Evolutionary conservation across 345 rosid genomes (phyloP).

Genomic region (Cardamine occulta): DNA sequence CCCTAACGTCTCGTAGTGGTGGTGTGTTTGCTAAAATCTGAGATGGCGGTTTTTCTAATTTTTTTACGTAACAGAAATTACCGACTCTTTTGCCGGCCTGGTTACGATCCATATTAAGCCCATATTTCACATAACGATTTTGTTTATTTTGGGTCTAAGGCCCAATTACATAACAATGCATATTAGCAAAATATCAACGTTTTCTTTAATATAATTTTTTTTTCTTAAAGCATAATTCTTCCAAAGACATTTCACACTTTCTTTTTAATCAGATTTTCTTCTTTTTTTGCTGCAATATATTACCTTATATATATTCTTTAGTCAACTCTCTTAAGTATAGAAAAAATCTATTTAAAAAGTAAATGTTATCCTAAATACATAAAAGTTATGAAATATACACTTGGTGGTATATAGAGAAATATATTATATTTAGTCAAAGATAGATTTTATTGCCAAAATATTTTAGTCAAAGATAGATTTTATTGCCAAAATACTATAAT

Average conservation of each 20-base stretch:
- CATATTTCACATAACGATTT: background rate
- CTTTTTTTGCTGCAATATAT: background rate
- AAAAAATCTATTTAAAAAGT: background rate
- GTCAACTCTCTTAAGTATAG: background rate
- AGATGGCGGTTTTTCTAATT: conserved; percentile 20
- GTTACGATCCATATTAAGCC: conserved; percentile 21
- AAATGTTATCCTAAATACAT: background rate
- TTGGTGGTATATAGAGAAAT: background rate
- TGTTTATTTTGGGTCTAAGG: conserved; percentile 1
- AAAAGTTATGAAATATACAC: background rate
- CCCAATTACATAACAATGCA: background rate
- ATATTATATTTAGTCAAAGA: background rate
- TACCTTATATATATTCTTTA: background rate
- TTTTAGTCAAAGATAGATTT: background rate
- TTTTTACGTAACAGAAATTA: background rate
- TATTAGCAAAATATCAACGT: background rate
- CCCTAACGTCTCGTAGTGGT: conserved; percentile 34
- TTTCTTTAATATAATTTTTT: background rate
- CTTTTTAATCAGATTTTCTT: background rate
- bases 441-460: background rate
- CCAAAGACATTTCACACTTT: background rate
- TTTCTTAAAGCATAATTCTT: no score
- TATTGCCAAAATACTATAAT: background rate
- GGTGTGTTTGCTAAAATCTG: background rate
- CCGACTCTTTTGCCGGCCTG: background rate